phyloP scores from a whole-genome alignment of 2,329 filamentous ascomycete genomes.

The Escovopsis sp. region DNA sequence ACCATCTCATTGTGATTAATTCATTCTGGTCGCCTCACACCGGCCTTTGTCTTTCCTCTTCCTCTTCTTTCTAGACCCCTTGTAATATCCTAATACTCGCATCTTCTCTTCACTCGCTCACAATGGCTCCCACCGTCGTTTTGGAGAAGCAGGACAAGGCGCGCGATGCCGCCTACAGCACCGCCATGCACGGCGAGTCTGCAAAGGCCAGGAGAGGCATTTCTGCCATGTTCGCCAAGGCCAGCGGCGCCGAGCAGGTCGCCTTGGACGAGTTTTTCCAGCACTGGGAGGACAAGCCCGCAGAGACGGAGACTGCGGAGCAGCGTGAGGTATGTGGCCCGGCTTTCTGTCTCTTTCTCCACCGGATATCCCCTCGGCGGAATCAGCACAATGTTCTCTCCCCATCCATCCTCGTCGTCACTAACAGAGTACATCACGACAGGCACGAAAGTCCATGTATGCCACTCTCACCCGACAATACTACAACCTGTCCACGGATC shows the following conservation, averaged over 20 bases:
- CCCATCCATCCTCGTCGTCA: too few relatives aligned
- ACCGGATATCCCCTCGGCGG: background rate
- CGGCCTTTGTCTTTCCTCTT: background rate
- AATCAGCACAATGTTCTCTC: too few relatives aligned
- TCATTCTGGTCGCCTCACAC: background rate
- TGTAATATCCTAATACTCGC: background rate
- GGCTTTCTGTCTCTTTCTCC: background rate
- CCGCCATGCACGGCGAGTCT: constrained; percentile 66
- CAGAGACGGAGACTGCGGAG: constrained; percentile 42
- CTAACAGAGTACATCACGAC: constrained; percentile 26
- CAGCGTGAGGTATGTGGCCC: constrained; percentile 5
- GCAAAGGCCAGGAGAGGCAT: constrained; percentile 58
- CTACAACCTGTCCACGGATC: constrained; percentile 81
- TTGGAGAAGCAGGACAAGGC: constrained; percentile 49
- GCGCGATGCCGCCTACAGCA: constrained; percentile 84
- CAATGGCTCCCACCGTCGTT: constrained; percentile 2
- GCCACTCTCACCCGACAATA: constrained; percentile 91
- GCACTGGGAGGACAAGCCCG: constrained; percentile 83
- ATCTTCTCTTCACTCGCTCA: constrained; percentile 1
- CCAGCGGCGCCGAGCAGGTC: constrained; percentile 56
- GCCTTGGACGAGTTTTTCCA: constrained; percentile 91
- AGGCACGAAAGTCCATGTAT: constrained; percentile 76
- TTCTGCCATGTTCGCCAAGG: constrained; percentile 74
- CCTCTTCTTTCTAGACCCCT: background rate
- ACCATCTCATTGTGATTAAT: background rate